phyloP scores from a whole-genome alignment of 73 alveolate species.

The Stentor coeruleus region DNA sequence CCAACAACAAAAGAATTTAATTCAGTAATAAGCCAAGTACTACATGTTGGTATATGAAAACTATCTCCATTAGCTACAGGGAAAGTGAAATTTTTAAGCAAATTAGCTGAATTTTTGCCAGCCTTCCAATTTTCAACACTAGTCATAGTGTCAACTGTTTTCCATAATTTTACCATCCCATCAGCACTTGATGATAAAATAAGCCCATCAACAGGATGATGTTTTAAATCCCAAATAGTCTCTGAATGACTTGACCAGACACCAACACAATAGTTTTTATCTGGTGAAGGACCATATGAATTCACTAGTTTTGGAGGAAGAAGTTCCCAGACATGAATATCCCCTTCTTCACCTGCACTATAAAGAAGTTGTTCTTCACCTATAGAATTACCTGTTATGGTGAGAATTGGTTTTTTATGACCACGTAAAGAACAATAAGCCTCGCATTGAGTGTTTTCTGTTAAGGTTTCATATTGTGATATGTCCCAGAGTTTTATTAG shows the following conservation, averaged over 20 bases:
- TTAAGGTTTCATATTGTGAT: background rate
- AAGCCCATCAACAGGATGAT: background rate
- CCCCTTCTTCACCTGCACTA: slow-evolving; percentile 46
- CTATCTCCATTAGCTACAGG: background rate
- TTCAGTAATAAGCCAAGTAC: slow-evolving; percentile 25
- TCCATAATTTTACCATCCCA: slow-evolving; percentile 30
- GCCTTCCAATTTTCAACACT: no score
- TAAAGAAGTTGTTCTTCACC: slow-evolving; percentile 24
- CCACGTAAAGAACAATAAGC: slow-evolving; percentile 40
- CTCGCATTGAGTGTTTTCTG: slow-evolving; percentile 23
- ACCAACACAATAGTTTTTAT: slow-evolving; percentile 12
- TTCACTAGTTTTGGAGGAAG: slow-evolving; percentile 32
- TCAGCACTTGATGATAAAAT: slow-evolving; percentile 37
- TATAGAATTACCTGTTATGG: slow-evolving; percentile 33
- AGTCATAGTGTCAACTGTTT: background rate
- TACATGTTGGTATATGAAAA: slow-evolving; percentile 35
- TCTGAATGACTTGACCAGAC: slow-evolving; percentile 37
- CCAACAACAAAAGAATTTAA: slow-evolving; percentile 31
- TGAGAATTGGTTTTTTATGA: slow-evolving; percentile 34
- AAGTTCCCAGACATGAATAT: slow-evolving; percentile 30
- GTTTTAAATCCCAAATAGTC: slow-evolving; percentile 33
- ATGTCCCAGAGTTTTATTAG: slow-evolving; percentile 36
- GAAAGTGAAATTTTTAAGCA: background rate
- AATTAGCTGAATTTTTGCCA: background rate
- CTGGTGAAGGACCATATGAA: slow-evolving; percentile 12